Percentiles rank a stretch among this genome's conserved stretches.
Conservation (phyloP, 495 filamentous ascomycete genomes). For the Aspergillus mulundensis region DNA sequence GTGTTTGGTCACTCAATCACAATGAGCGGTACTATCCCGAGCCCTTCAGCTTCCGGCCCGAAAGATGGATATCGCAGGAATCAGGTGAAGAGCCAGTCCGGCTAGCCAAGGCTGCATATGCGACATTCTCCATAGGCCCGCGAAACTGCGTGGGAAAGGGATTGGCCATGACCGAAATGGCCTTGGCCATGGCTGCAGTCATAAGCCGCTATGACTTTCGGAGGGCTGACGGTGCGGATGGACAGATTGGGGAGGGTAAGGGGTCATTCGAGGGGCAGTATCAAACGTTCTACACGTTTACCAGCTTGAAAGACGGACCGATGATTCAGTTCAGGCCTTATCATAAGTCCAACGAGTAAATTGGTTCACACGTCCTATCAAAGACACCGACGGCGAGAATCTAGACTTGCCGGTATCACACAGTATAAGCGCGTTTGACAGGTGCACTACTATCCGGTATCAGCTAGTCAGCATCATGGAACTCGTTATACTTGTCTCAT, state of each 20-base stretch:
- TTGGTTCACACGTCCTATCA: too few species aligned
- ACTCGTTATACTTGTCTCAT: too few species aligned
- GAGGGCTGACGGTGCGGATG: background rate
- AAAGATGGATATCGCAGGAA: slow-evolving; percentile 43
- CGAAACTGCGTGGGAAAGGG: slow-evolving; percentile 57
- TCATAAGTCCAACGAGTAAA: background rate
- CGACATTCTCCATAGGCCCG: slow-evolving; percentile 54
- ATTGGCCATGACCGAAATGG: slow-evolving; percentile 41
- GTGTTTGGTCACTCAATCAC: slow-evolving; percentile 55
- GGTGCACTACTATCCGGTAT: too few species aligned
- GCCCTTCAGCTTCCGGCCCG: slow-evolving; percentile 48
- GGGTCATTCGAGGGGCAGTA: background rate
- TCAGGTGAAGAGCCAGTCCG: slow-evolving; percentile 10
- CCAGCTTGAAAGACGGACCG: background rate
- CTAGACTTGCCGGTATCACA: too few species aligned
- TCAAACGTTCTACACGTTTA: background rate
- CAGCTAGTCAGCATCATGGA: too few species aligned
- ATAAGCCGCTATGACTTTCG: slow-evolving; percentile 10
- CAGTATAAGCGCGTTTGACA: too few species aligned
- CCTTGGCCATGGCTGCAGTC: slow-evolving; percentile 7
- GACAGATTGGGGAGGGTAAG: slow-evolving; percentile 1
- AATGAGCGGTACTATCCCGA: slow-evolving; percentile 50
- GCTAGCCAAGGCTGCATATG: slow-evolving; percentile 43
- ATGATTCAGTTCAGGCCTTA: background rate
- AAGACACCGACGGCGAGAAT: too few species aligned